Evolutionary conservation across 352 stramenopile genomes (phyloP), one percentile per base, ranked within the genome.

Genomic region (Phytophthora foliorum): DNA sequence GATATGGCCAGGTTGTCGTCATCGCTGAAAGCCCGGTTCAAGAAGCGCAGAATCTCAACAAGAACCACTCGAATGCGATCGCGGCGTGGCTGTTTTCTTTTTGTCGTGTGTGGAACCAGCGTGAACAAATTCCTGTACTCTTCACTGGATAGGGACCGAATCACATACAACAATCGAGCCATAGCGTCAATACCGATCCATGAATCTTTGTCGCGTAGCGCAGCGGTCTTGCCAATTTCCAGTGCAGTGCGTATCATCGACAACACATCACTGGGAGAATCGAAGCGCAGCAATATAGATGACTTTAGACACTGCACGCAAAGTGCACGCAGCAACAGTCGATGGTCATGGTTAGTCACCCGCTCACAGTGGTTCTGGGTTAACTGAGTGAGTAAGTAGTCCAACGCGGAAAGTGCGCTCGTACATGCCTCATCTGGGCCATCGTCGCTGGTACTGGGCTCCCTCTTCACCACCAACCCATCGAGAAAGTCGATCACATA

Each of bases 271-370:
- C 67, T 75, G 2, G 84, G 84, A 24, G 70, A 77, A 45, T 91
- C 79, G 42, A 90, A 90, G 6, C 88, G 71, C 5, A 92, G 64
- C 44, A 92, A 60, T 25, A 82, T 80, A 19, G 67, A 78, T 25
- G 80, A 79, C 27, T 90, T 67, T 19, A 92, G 45, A 27, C 78
- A 84, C 17, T 50, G 64, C 21, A 85, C 39, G 9, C 69, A 85
- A 51, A 78, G 67, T 19, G 55, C 78, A 34, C 68, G 63, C 17
- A 89, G 44, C 59, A 89, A 25, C n/a, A 74, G 55, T 6, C 25
- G 27, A 39, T 77, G 58, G 2, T 60, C 55, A 38, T 24, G 49
- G 9, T 61, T 65, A 42, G 27, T 57, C 21, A 70, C 19, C 25
- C 49, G 48, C 5, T 63, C 42, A n/a, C 50, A 55, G 9, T 63